These are phyloP conservation scores for Elsinoe necatrix DNA, from an alignment of 2,329 filamentous ascomycete genomes.

Conservation along the genomic window DNA sequence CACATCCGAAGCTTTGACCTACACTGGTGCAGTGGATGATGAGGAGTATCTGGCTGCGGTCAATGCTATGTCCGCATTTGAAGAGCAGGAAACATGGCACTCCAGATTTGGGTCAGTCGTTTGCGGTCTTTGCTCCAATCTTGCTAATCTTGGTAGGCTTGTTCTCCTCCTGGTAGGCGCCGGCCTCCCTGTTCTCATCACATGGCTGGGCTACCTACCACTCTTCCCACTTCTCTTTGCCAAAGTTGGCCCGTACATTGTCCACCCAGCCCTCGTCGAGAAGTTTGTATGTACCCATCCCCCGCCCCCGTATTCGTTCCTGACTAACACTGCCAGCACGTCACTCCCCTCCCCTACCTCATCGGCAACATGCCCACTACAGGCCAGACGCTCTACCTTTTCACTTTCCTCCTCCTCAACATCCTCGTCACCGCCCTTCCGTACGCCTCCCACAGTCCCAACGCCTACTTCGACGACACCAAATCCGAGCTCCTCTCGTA, in stretches of 20 bases:
- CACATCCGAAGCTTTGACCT: constrained; percentile 20
- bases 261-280: constrained; percentile 7
- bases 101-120: constrained; percentile 27
- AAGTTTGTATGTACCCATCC: constrained; percentile 1
- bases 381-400: constrained; percentile 25
- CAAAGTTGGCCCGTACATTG: constrained; percentile 15
- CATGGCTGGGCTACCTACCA: constrained; percentile 18
- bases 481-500: constrained; percentile 29
- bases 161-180: constrained; percentile 20
- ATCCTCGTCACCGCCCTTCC: constrained; percentile 24
- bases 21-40: constrained; percentile 27
- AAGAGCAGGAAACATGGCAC: constrained; percentile 25
- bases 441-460: constrained; percentile 22
- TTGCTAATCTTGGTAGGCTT: constrained; percentile 18
- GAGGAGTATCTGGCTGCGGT: constrained; percentile 25
- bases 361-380: constrained; percentile 5
- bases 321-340: neutral
- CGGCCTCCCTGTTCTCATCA: constrained; percentile 19
- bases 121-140: neutral
- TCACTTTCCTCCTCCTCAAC: constrained; percentile 26
- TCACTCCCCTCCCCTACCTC: neutral
- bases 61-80: constrained; percentile 26
- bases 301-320: neutral
- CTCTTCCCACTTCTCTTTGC: neutral
- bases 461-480: constrained; percentile 22